phyloP scores from a whole-genome alignment of 176 grass and related monocot species.

The Oryza meyeriana region DNA sequence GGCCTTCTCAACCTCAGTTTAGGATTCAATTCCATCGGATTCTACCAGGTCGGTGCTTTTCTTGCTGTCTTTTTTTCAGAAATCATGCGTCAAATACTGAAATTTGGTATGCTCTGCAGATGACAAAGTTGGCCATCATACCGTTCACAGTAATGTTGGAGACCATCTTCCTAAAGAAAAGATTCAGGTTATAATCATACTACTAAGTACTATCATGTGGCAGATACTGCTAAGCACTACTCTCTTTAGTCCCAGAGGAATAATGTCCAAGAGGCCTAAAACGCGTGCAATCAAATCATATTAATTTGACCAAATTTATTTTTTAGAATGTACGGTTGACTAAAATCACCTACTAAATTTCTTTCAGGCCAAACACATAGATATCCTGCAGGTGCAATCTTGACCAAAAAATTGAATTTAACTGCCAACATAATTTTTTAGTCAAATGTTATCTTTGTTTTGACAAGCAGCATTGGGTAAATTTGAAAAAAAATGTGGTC shows the following conservation, averaged over 20 bases:
- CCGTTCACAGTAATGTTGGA: slow-evolving; percentile 86
- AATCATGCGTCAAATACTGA: not conserved
- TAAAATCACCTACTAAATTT: slow-evolving; percentile 1
- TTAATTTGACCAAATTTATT: not conserved
- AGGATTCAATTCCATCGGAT: slow-evolving; percentile 90
- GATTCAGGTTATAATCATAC: slow-evolving; percentile 62
- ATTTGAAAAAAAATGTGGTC: no score
- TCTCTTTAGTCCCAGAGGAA: no score
- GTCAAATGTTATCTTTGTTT: no score
- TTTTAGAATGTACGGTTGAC: not conserved
- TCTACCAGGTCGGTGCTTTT: slow-evolving; percentile 62
- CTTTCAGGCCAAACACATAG: not conserved
- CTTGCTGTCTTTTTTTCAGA: not conserved
- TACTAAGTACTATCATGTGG: not conserved
- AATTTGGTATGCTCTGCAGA: slow-evolving; percentile 43
- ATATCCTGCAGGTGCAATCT: not conserved
- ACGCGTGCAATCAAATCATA: not conserved
- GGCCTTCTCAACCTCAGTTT: slow-evolving; percentile 92
- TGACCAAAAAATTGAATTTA: not conserved
- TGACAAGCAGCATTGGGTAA: no score
- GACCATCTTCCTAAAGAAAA: slow-evolving; percentile 84
- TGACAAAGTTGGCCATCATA: slow-evolving; percentile 96
- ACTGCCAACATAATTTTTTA: no score
- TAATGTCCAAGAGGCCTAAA: not conserved
- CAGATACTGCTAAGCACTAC: no score